Evolutionary conservation across 345 rosid genomes (phyloP).

Genomic region (Pistacia atlantica): DNA sequence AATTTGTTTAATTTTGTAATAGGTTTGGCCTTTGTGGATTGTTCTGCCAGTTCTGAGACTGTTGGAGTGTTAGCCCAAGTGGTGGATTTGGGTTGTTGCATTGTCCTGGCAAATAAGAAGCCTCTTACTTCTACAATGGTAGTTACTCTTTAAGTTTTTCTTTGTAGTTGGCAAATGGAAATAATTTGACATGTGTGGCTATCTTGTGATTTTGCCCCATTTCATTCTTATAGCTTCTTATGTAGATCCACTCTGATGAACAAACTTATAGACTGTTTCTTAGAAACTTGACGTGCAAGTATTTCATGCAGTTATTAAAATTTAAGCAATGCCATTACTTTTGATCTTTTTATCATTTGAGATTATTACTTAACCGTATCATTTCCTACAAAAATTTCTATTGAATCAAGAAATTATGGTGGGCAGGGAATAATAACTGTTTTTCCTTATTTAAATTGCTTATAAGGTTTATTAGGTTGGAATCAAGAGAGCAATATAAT

Average conservation of each 20-base stretch:
- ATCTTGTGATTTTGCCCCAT: background rate
- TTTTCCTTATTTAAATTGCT: background rate
- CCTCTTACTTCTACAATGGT: slow-evolving; percentile 87
- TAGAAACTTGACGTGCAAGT: background rate
- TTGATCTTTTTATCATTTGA: background rate
- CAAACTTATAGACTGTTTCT: background rate
- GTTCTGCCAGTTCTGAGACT: slow-evolving; percentile 80
- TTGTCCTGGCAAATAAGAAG: slow-evolving; percentile 89
- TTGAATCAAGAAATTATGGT: background rate
- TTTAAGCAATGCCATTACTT: background rate
- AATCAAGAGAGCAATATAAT: background rate
- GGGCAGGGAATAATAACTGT: background rate
- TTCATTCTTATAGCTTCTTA: background rate
- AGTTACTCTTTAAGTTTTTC: slow-evolving; percentile 19
- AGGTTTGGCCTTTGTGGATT: slow-evolving; percentile 86
- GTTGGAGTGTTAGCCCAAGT: slow-evolving; percentile 50
- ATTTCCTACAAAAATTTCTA: background rate
- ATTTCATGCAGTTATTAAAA: slow-evolving; percentile 7
- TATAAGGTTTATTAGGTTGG: background rate
- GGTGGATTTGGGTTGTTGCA: slow-evolving; percentile 70
- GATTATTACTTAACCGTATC: background rate
- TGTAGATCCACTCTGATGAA: background rate
- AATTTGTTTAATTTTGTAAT: slow-evolving; percentile 21
- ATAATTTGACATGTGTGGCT: background rate
- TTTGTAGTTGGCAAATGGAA: background rate